These are phyloP conservation scores for Suillus bovinus DNA, from an alignment of 768 basidiomycete genomes.

Conservation along the genomic window DNA sequence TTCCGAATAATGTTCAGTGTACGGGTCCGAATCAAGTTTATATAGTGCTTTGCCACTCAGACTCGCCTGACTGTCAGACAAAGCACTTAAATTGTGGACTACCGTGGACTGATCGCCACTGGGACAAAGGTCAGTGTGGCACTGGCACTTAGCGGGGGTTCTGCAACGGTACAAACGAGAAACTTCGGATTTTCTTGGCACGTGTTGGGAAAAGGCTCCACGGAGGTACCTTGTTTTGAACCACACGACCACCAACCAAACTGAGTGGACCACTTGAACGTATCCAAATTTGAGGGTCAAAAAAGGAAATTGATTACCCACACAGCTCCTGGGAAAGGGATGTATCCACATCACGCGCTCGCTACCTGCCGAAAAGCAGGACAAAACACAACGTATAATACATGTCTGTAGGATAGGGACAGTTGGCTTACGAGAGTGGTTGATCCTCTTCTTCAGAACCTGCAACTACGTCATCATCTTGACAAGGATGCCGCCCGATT, in stretches of 20 bases:
- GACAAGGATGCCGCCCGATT: neutral
- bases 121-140: slow-evolving; percentile 8
- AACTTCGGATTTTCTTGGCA: neutral
- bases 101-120: slow-evolving; percentile 11
- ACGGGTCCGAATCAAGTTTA: slow-evolving; percentile 13
- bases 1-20: neutral
- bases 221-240: neutral
- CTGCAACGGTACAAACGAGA: slow-evolving; percentile 1
- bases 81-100: slow-evolving; percentile 20
- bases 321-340: neutral
- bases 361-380: neutral
- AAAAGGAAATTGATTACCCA: neutral
- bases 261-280: neutral
- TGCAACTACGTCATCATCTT: slow-evolving; percentile 26
- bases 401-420: neutral
- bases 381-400: neutral
- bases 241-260: neutral
- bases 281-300: neutral
- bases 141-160: neutral
- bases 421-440: neutral
- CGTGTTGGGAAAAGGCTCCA: neutral
- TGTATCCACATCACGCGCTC: neutral
- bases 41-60: slow-evolving; percentile 29
- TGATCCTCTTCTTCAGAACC: slow-evolving; percentile 38
- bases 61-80: slow-evolving; percentile 17